phyloP scores from a whole-genome alignment of 2,329 filamentous ascomycete species.

The Podosphaera xanthii region DNA sequence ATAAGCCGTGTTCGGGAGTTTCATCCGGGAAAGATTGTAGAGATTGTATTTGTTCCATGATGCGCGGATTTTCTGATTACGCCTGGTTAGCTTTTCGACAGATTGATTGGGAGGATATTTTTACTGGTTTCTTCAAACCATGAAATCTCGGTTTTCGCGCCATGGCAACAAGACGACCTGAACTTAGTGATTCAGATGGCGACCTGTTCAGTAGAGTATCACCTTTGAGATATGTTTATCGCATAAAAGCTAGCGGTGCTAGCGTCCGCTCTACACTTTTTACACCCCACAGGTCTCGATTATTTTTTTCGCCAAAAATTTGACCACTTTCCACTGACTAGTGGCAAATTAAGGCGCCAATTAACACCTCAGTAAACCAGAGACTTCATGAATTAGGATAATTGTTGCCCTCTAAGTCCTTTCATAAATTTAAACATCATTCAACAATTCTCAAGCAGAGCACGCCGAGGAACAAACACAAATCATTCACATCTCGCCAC shows the following conservation, averaged over 20 bases:
- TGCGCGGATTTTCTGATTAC: slow-evolving; percentile 60
- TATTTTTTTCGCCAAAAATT: not conserved
- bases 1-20: slow-evolving; percentile 19
- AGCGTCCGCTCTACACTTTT: not conserved
- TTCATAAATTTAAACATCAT: too few relatives aligned
- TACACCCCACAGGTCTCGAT: not conserved
- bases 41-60: slow-evolving; percentile 97
- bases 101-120: slow-evolving; percentile 13
- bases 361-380: too few relatives aligned
- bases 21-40: slow-evolving; percentile 53
- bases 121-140: slow-evolving; percentile 40
- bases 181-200: not conserved
- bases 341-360: too few relatives aligned
- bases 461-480: too few relatives aligned
- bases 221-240: not conserved
- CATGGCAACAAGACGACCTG: not conserved
- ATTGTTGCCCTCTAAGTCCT: too few relatives aligned
- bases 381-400: not conserved
- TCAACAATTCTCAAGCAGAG: too few relatives aligned
- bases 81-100: not conserved
- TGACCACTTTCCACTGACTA: not conserved
- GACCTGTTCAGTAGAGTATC: not conserved
- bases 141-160: slow-evolving; percentile 31
- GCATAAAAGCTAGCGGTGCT: not conserved
- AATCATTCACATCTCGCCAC: too few relatives aligned